Base-by-base conservation (phyloP, 2,329 filamentous ascomycete genomes). In the Penicillium vulpinum region DNA sequence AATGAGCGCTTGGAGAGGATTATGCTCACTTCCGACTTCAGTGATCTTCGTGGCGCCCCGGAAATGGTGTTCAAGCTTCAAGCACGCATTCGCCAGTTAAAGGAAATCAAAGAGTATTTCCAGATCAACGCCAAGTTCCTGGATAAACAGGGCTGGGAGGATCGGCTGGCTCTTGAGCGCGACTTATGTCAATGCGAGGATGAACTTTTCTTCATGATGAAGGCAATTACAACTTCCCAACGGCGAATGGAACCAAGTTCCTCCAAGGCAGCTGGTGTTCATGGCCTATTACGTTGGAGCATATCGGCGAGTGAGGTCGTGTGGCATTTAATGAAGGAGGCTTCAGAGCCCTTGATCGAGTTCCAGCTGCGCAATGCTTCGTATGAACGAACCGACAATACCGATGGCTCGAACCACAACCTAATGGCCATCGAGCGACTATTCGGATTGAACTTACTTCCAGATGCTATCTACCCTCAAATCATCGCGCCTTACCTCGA, bases 121-220 rank as follows among this genome's bases (percentile, higher is more conserved):
- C 92, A 97, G 74, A 87, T 96, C 55, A 91, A 97, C 72, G 88
- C 91, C 33, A 89, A 89, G 67, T 89, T 89, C 58, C 82, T 99
- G 26, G 93, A 97, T 73, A 87, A 88, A 67, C 86, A 90, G 69
- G 92, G 92, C 15, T 97, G 93, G 92, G 87, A 94, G 70, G 93
- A 97, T 70, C 86, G 92, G 33, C 81, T 97, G 57, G 79, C 88
- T n/a, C 83, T 99, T 41, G 94, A 99, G 70, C 88, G 90, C 50
- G 94, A 99, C 70, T 80, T 99, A 49, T 85, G 91, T 10, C 86
- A 86, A 21, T 97, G 91, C 68, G 94, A 97, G 73, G 94, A 99
- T 68, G 95, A 99, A 74, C 78, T 99, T 9, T 99, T 99, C 81
- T 99, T 99, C 78, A 90, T 99, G 80, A 97, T 99, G 94, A 97